Evolutionary conservation across 2,329 filamentous ascomycete species (phyloP), one percentile per base, ranked within the genome.

Genomic region (Cordyceps fumosorosea): DNA sequence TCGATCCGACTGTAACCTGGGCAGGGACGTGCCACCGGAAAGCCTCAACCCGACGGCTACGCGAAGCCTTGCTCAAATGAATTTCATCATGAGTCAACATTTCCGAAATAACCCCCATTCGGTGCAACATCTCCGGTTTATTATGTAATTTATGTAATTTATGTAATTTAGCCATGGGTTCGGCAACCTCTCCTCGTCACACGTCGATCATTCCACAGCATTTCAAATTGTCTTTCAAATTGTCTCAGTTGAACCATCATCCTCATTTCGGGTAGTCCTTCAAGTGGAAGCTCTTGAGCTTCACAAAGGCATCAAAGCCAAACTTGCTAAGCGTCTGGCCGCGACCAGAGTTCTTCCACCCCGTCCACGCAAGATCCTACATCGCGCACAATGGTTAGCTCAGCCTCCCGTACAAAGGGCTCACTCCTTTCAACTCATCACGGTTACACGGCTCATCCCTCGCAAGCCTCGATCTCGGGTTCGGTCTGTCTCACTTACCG

Each of bases 341-440:
- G 75, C 90, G 93, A 66, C 93, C 93, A 64, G 92, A 96, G 74
- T 96, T 92, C 80, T 98, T 98, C 92, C 92, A 97, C 12, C 93
- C 93, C 2, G 93, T 95, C 91, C 91, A 96, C n/a, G 92, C 91
- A 67, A 96, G 84, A 75, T 96, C 91, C 90, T 93, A 44, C 64
- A 50, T 57, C 56, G 56, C 53, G 45, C 5, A n/a, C 29, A 40
- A 18, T 51, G 18, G 61, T 65, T 56, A 63, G 61, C 44, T 22
- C 32, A 24, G n/a, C 18, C 51, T 44, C 7, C 11, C n/a, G n/a
- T n/a, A n/a, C n/a, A n/a, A 37, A 20, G 29, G 18, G 14, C 32
- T 47, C 34, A 22, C 24, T 50, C 20, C 11, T 32, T 56, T 5
- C 20, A 20, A 24, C 12, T 44, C 22, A 4, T 59, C 26, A 20